Percentiles rank a stretch among this genome's conserved stretches.
phyloP scores from a whole-genome alignment of 2,329 filamentous ascomycete species.

The Colletotrichum sp. region DNA sequence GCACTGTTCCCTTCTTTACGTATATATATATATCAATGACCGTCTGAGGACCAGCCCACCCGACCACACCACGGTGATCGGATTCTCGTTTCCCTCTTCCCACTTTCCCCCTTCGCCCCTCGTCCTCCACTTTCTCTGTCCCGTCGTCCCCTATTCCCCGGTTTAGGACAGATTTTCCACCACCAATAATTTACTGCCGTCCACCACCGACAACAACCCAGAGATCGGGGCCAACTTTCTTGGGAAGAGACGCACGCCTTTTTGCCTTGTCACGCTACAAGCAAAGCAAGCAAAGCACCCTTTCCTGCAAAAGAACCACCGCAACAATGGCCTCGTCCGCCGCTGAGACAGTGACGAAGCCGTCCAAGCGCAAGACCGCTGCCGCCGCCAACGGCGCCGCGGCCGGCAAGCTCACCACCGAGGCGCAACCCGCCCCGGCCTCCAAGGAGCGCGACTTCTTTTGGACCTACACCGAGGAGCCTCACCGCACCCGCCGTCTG shows the following conservation, averaged over 20 bases:
- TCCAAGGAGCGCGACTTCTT: constrained; percentile 75
- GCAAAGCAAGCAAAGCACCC: background rate
- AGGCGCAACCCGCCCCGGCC: constrained; percentile 42
- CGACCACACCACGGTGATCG: background rate
- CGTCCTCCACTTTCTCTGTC: background rate
- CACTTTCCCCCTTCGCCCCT: background rate
- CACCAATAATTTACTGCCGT: background rate
- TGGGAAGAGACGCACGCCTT: background rate
- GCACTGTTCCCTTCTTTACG: background rate
- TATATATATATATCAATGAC: background rate
- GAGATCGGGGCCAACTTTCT: background rate
- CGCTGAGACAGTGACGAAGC: constrained; percentile 38
- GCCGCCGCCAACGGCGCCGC: constrained; percentile 25
- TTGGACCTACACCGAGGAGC: constrained; percentile 99
- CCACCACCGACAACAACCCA: background rate
- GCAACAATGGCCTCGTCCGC: constrained; percentile 31
- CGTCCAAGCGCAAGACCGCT: constrained; percentile 28
- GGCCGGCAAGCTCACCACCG: constrained; percentile 24
- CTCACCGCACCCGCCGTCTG: constrained; percentile 86
- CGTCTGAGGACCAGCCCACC: background rate
- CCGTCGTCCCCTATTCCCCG: background rate
- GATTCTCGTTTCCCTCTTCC: background rate
- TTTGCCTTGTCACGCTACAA: background rate
- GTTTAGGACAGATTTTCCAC: constrained; percentile 12
- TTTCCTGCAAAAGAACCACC: background rate